phyloP scores from a whole-genome alignment of 257 asterid species.

The Apocynum venetum region DNA sequence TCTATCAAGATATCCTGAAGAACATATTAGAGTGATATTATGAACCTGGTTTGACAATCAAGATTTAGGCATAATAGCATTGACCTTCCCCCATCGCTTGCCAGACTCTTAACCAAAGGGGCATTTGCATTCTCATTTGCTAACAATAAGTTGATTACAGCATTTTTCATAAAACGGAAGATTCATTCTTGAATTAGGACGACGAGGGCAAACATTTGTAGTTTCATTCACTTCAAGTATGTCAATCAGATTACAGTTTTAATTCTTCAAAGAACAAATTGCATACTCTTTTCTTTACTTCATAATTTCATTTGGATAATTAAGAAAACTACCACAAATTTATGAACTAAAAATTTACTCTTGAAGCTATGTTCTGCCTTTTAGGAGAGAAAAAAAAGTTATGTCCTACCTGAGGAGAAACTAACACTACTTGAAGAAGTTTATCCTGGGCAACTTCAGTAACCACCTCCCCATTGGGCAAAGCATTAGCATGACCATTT shows the following conservation, averaged over 20 bases:
- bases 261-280: background rate
- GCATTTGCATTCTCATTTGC: background rate
- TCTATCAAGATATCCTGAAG: background rate
- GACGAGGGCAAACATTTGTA: background rate
- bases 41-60: background rate
- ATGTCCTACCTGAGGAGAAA: slow-evolving; percentile 80
- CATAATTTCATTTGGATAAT: background rate
- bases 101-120: background rate
- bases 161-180: background rate
- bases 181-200: background rate
- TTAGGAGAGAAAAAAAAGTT: no score
- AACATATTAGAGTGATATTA: background rate
- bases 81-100: background rate
- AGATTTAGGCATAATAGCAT: background rate
- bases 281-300: background rate
- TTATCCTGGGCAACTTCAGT: slow-evolving; percentile 36
- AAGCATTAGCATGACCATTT: slow-evolving; percentile 35
- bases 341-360: background rate
- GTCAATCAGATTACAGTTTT: background rate
- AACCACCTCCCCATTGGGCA: slow-evolving; percentile 40
- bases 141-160: background rate
- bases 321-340: background rate
- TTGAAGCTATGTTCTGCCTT: background rate
- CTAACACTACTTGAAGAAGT: slow-evolving; percentile 80
- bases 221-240: background rate